Evolutionary conservation across 768 basidiomycete species (phyloP).

Genomic region (Leccinum obscurum): DNA sequence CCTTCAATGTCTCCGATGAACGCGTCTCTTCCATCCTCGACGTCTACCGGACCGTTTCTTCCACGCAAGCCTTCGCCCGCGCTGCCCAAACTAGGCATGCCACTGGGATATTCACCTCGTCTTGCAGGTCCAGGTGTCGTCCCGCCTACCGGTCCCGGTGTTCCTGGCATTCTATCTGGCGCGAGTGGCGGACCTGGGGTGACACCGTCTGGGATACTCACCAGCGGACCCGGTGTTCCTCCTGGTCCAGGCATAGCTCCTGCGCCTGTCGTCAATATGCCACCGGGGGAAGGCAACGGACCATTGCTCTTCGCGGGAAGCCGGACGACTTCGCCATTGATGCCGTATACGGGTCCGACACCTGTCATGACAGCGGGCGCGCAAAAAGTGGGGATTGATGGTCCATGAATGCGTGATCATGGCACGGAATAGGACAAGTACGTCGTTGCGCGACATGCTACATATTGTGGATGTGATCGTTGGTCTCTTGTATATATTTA

Average conservation of each 20-base stretch:
- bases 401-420: background rate
- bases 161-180: background rate
- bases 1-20: slow-evolving; percentile 23
- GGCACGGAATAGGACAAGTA: background rate
- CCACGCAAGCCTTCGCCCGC: slow-evolving; percentile 28
- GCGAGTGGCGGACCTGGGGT: background rate
- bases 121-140: slow-evolving; percentile 26
- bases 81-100: slow-evolving; percentile 30
- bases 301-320: slow-evolving; percentile 12
- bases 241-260: slow-evolving; percentile 30
- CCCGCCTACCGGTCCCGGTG: background rate
- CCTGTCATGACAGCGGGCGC: background rate
- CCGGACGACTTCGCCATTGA: slow-evolving; percentile 17
- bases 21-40: slow-evolving; percentile 11
- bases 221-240: slow-evolving; percentile 28
- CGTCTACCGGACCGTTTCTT: slow-evolving; percentile 22
- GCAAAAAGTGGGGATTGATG: background rate
- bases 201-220: slow-evolving; percentile 27
- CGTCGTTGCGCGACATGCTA: background rate
- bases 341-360: slow-evolving; percentile 17
- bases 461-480: background rate
- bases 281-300: slow-evolving; percentile 11
- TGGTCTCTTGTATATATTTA: background rate
- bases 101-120: slow-evolving; percentile 30
- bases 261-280: slow-evolving; percentile 13